Percentiles rank a stretch among this genome's conserved stretches.
These are phyloP conservation scores for Whalleya microplaca DNA, from an alignment of 2,329 filamentous ascomycete species.

Conservation along the genomic window DNA sequence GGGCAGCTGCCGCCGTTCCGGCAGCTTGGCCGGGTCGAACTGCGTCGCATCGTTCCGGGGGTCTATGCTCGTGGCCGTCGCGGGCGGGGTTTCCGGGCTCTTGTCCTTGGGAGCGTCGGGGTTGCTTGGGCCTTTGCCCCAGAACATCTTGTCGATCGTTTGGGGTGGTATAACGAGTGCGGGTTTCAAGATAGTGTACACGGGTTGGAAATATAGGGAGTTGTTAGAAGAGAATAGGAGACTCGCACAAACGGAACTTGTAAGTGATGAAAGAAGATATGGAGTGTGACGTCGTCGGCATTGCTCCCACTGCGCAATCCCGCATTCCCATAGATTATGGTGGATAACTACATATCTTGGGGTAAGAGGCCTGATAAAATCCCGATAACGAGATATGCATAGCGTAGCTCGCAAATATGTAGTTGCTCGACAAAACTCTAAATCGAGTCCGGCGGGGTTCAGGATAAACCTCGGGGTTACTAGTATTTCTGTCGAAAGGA, in stretches of 20 bases:
- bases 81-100: conserved; percentile 26
- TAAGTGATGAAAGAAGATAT: not conserved
- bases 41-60: conserved; percentile 37
- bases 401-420: too few species aligned
- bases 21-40: conserved; percentile 53
- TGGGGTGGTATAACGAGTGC: not conserved
- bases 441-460: not conserved
- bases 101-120: conserved; percentile 31
- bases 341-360: not conserved
- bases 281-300: not conserved
- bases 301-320: not conserved
- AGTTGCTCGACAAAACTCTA: not conserved
- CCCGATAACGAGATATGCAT: not conserved
- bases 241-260: not conserved
- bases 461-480: conserved; percentile 18
- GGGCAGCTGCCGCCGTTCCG: conserved; percentile 55
- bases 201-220: not conserved
- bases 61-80: conserved; percentile 30
- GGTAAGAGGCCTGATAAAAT: not conserved
- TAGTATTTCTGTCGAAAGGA: conserved; percentile 1
- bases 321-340: not conserved
- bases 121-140: conserved; percentile 38
- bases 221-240: conserved; percentile 3
- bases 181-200: not conserved
- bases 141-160: conserved; percentile 31